Percentiles rank a stretch among this genome's conserved stretches.
Conservation (phyloP, 2,329 filamentous ascomycete genomes). For the Aureobasidium sp. region DNA sequence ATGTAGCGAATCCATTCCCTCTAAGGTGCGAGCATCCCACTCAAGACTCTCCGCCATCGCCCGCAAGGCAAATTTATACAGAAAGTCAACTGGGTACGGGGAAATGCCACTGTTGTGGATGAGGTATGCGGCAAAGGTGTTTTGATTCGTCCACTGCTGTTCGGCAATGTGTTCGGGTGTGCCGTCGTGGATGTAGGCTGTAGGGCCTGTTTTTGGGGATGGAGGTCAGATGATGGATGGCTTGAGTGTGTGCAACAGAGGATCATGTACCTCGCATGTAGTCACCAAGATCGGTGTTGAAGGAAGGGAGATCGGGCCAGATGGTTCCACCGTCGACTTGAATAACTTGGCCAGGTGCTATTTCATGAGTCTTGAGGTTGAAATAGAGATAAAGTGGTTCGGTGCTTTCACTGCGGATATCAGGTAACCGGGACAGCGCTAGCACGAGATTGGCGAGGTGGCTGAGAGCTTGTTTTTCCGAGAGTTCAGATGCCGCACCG, state of each 20-base stretch:
- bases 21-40: not conserved
- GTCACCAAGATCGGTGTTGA: not conserved
- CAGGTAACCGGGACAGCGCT: not conserved
- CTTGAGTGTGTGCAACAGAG: too few species aligned
- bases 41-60: not conserved
- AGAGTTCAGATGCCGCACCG: not conserved
- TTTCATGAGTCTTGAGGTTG: not conserved
- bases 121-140: conserved; percentile 2
- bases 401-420: not conserved
- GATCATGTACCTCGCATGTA: not conserved
- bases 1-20: not conserved
- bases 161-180: not conserved
- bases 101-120: not conserved
- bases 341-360: not conserved
- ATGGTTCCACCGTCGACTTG: not conserved
- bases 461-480: not conserved
- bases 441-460: not conserved
- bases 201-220: not conserved
- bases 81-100: not conserved
- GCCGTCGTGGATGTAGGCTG: not conserved
- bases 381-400: not conserved
- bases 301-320: not conserved
- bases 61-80: not conserved
- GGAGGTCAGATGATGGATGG: not conserved
- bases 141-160: not conserved